Conservation (phyloP, 768 basidiomycete species). For the Xerocomellus chrysenteron region DNA sequence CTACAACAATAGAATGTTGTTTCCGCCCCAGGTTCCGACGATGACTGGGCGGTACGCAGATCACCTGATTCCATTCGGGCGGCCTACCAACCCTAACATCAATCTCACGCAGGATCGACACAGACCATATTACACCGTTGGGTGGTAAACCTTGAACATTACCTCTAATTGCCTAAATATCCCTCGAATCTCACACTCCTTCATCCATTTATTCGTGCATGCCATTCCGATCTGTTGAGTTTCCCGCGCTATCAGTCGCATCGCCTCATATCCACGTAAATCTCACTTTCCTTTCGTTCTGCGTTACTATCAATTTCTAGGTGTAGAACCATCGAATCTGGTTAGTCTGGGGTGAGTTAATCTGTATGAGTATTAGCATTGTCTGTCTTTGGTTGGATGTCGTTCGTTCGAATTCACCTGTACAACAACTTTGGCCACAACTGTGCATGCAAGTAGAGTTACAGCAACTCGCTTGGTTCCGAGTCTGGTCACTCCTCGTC, state of each 20-base stretch:
- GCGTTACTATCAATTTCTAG: background rate
- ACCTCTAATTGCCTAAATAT: background rate
- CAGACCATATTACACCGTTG: constrained; percentile 8
- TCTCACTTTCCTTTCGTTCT: background rate
- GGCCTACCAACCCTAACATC: background rate
- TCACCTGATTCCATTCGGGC: background rate
- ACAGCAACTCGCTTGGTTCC: too few relatives aligned
- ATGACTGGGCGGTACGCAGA: constrained; percentile 8
- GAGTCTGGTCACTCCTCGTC: too few relatives aligned
- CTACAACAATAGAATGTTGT: background rate
- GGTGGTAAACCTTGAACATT: constrained; percentile 2
- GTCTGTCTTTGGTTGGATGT: background rate
- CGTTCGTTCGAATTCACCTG: constrained; percentile 3
- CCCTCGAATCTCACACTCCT: background rate
- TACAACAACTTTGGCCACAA: background rate
- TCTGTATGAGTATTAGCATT: constrained; percentile 9
- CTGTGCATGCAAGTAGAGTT: too few relatives aligned
- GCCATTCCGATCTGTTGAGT: background rate
- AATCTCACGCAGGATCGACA: background rate
- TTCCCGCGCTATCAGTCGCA: constrained; percentile 2
- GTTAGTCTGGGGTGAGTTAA: background rate
- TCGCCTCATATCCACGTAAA: background rate
- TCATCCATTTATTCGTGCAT: background rate
- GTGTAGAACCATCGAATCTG: background rate
- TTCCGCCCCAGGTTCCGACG: background rate